phyloP scores from a whole-genome alignment of 176 grass and related monocot genomes.

The Carex cristatella region DNA sequence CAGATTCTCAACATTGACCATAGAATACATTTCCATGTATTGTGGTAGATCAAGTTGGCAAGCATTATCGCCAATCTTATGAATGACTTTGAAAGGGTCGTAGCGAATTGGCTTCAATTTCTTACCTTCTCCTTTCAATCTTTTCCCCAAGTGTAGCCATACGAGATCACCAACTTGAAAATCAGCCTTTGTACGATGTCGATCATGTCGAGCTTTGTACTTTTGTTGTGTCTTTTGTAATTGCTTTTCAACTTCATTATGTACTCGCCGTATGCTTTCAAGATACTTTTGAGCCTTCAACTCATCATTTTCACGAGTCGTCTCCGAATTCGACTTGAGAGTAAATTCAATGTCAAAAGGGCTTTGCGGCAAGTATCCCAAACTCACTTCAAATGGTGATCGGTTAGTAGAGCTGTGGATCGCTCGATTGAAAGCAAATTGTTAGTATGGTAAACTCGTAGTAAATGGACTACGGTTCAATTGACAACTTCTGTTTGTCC shows the following conservation, averaged over 20 bases:
- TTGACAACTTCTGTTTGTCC: not conserved
- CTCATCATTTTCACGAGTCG: not conserved
- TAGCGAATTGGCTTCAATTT: too few relatives aligned
- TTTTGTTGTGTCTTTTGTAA: not conserved
- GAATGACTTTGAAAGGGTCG: too few relatives aligned
- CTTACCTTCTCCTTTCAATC: not conserved
- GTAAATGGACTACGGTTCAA: not conserved
- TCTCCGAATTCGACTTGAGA: not conserved
- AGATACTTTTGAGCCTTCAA: not conserved
- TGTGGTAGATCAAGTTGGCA: not conserved
- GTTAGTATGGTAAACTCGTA: not conserved
- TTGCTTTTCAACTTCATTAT: not conserved
- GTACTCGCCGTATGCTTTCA: not conserved
- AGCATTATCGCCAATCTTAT: not conserved
- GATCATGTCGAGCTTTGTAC: conserved; percentile 15
- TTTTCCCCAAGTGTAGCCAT: not conserved
- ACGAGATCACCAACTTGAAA: too few relatives aligned
- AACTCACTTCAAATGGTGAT: not conserved
- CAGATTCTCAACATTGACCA: not conserved
- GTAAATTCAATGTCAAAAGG: not conserved
- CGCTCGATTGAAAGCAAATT: conserved; percentile 9
- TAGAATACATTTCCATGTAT: not conserved
- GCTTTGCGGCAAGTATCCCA: conserved; percentile 7
- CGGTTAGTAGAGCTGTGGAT: not conserved
- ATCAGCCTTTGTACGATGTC: not conserved